Conservation (phyloP, 106 monocot species). For the Hemerocallis citrina region DNA sequence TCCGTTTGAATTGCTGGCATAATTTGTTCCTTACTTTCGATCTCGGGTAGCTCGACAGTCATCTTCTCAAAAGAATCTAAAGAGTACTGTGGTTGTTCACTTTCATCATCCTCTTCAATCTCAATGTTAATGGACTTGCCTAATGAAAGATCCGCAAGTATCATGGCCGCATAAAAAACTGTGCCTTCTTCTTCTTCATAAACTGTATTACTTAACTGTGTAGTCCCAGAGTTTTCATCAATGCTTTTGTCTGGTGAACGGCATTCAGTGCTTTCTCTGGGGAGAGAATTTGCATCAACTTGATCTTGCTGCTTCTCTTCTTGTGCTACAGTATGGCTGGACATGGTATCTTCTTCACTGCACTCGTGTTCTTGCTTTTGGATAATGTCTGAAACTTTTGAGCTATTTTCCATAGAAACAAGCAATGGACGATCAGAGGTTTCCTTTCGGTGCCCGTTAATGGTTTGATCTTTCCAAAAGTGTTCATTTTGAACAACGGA, state of each 20-base stretch:
- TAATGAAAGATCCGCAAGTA: conserved; percentile 26
- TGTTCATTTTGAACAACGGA: conserved; percentile 13
- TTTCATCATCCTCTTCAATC: background rate
- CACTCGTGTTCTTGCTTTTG: conserved; percentile 14
- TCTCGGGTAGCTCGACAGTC: conserved; percentile 44
- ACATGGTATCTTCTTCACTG: conserved; percentile 48
- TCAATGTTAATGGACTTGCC: background rate
- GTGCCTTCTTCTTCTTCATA: conserved; percentile 12
- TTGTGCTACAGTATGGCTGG: conserved; percentile 26
- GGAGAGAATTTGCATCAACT: background rate
- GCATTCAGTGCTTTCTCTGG: background rate
- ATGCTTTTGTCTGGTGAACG: background rate
- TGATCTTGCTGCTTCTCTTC: background rate
- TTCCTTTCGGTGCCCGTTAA: no score
- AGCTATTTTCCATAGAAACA: conserved; percentile 1
- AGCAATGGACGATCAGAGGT: background rate
- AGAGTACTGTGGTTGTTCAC: conserved; percentile 21
- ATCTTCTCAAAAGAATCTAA: conserved; percentile 63
- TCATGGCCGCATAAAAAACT: conserved; percentile 38
- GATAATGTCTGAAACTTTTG: conserved; percentile 8
- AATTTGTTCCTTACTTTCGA: conserved; percentile 13
- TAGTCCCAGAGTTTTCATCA: conserved; percentile 1
- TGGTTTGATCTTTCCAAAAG: conserved; percentile 2
- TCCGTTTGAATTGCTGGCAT: background rate
- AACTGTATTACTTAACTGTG: background rate